phyloP scores from a whole-genome alignment of 2,329 filamentous ascomycete genomes.

The Colletotrichum gigasporum region DNA sequence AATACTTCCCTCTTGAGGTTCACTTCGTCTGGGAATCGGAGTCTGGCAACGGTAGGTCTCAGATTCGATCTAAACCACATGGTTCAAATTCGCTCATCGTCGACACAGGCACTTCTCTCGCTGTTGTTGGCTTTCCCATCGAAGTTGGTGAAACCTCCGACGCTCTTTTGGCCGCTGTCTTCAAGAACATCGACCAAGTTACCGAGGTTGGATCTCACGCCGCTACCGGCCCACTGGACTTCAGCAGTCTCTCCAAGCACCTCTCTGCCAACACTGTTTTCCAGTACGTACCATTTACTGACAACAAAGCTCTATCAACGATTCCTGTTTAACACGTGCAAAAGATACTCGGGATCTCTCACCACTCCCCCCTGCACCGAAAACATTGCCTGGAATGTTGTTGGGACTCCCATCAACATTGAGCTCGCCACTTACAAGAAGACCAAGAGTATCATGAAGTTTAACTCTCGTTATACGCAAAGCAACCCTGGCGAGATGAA shows the following conservation, averaged over 20 bases:
- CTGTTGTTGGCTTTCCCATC: constrained; percentile 50
- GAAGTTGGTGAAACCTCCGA: constrained; percentile 38
- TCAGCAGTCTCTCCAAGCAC: constrained; percentile 48
- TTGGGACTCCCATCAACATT: constrained; percentile 56
- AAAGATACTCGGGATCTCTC: constrained; percentile 65
- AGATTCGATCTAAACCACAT: neutral
- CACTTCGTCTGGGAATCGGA: constrained; percentile 52
- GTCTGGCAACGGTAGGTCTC: constrained; percentile 33
- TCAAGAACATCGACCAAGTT: constrained; percentile 49
- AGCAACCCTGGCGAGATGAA: constrained; percentile 56
- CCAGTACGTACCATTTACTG: constrained; percentile 39
- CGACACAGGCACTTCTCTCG: constrained; percentile 39
- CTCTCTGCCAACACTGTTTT: constrained; percentile 51
- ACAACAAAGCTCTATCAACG: no score
- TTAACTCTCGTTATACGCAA: constrained; percentile 65
- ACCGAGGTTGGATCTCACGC: constrained; percentile 47
- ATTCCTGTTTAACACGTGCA: neutral
- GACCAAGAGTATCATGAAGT: constrained; percentile 63
- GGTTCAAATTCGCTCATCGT: constrained; percentile 29
- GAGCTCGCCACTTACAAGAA: constrained; percentile 59
- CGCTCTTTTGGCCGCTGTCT: constrained; percentile 47
- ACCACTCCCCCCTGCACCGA: constrained; percentile 73
- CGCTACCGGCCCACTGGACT: constrained; percentile 50
- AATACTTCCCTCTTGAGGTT: constrained; percentile 50
- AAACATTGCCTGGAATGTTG: constrained; percentile 62